Percentiles rank a stretch among this genome's conserved stretches.
phyloP scores from a whole-genome alignment of 768 basidiomycete genomes.

The Aureoboletus auriporus region DNA sequence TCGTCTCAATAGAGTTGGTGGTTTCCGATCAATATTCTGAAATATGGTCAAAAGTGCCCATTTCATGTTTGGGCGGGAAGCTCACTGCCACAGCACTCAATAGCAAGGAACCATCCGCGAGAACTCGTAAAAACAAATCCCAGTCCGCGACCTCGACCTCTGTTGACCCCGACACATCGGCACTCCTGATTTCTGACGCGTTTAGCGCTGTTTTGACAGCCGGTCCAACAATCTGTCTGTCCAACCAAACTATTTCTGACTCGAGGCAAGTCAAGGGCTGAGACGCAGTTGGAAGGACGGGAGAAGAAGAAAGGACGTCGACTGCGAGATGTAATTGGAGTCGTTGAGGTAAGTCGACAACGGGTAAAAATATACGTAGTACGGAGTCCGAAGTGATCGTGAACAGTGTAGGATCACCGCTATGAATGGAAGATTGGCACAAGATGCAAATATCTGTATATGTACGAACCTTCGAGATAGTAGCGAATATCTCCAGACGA shows the following conservation, averaged over 20 bases:
- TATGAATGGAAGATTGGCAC: constrained; percentile 25
- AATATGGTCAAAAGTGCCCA: constrained; percentile 4
- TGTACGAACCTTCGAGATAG: constrained; percentile 57
- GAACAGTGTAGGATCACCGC: constrained; percentile 76
- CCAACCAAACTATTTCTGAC: constrained; percentile 67
- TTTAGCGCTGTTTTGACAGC: constrained; percentile 44
- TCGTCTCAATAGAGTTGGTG: constrained; percentile 76
- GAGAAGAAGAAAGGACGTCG: constrained; percentile 64
- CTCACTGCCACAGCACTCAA: constrained; percentile 72
- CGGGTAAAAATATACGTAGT: constrained; percentile 81
- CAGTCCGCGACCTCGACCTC: constrained; percentile 70
- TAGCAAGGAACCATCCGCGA: constrained; percentile 69
- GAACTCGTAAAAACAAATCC: constrained; percentile 75
- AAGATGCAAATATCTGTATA: background rate
- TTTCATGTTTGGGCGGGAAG: constrained; percentile 1
- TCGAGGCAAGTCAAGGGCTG: constrained; percentile 21
- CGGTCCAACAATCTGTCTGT: constrained; percentile 54
- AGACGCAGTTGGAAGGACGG: constrained; percentile 38
- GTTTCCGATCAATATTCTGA: constrained; percentile 86
- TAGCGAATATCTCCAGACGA: constrained; percentile 72
- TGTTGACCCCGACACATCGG: constrained; percentile 39
- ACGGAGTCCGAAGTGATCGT: constrained; percentile 82
- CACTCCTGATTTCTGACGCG: constrained; percentile 12
- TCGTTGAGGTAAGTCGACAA: constrained; percentile 79
- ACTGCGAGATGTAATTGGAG: constrained; percentile 82